These are phyloP conservation scores for Scutellaria galericulata DNA, from an alignment of 257 asterid species.

Conservation along the genomic window DNA sequence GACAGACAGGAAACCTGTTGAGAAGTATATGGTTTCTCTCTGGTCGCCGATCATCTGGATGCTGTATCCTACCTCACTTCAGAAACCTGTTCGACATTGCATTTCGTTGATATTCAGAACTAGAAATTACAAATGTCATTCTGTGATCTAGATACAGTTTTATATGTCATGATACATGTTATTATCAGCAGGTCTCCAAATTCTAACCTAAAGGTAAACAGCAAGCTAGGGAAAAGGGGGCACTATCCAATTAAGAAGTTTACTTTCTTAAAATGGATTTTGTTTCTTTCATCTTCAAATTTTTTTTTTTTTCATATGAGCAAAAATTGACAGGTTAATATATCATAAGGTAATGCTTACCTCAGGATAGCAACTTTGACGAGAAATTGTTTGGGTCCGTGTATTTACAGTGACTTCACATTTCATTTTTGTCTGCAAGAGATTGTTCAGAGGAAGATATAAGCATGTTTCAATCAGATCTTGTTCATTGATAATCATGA, in stretches of 20 bases:
- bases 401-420: slow-evolving; percentile 54
- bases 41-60: slow-evolving; percentile 16
- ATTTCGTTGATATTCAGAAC: background rate
- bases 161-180: no score
- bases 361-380: slow-evolving; percentile 65
- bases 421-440: slow-evolving; percentile 50
- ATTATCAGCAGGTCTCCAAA: no score
- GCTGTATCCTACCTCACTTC: slow-evolving; percentile 35
- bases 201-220: no score
- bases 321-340: background rate
- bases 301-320: background rate
- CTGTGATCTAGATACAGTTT: background rate
- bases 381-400: slow-evolving; percentile 40
- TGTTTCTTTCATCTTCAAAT: slow-evolving; percentile 9
- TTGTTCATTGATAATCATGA: background rate
- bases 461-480: slow-evolving; percentile 10
- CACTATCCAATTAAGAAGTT: background rate
- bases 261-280: background rate
- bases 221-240: background rate
- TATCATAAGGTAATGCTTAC: slow-evolving; percentile 34
- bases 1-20: slow-evolving; percentile 22
- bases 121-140: slow-evolving; percentile 9
- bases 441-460: slow-evolving; percentile 30
- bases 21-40: slow-evolving; percentile 20
- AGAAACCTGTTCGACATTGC: slow-evolving; percentile 42